Percentiles rank a stretch among this genome's conserved stretches.
Conservation (phyloP, 208 protist genomes). For the Leishmania amazonensis region DNA sequence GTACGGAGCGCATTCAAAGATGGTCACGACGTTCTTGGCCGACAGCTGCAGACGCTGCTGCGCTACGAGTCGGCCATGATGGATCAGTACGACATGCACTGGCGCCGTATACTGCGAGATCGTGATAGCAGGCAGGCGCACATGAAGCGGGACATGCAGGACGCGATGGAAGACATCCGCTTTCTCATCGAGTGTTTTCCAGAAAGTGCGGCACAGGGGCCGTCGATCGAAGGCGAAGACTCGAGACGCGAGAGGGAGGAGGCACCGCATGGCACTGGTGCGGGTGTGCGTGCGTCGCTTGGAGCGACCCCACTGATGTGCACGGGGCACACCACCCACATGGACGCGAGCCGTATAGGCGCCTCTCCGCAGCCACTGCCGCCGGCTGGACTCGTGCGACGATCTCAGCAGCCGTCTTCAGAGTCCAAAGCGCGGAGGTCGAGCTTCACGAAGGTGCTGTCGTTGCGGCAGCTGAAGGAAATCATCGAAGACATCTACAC, state of each 20-base stretch:
- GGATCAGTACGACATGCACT: conserved; percentile 72
- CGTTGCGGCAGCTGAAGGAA: conserved; percentile 79
- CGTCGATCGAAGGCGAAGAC: background rate
- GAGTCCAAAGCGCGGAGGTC: conserved; percentile 19
- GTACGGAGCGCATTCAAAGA: conserved; percentile 35
- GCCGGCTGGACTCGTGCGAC: conserved; percentile 4
- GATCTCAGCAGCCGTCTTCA: conserved; percentile 11
- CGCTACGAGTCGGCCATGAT: conserved; percentile 48
- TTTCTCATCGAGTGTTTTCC: conserved; percentile 50
- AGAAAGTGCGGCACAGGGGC: background rate
- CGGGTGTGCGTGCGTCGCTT: conserved; percentile 2
- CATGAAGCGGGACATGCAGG: conserved; percentile 70
- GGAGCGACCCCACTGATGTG: conserved; percentile 14
- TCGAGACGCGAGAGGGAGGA: conserved; percentile 4
- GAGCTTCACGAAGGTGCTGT: conserved; percentile 50
- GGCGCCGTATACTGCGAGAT: conserved; percentile 57
- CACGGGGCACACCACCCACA: background rate
- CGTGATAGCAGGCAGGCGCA: conserved; percentile 44
- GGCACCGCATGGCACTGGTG: background rate
- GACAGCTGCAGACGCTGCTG: conserved; percentile 43
- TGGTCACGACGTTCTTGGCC: conserved; percentile 39
- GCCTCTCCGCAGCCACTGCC: conserved; percentile 29
- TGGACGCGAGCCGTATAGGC: conserved; percentile 5
- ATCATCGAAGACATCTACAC: conserved; percentile 89
- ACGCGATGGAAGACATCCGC: conserved; percentile 71